phyloP scores from a whole-genome alignment of 495 filamentous ascomycete genomes.

The Cercophora samala region DNA sequence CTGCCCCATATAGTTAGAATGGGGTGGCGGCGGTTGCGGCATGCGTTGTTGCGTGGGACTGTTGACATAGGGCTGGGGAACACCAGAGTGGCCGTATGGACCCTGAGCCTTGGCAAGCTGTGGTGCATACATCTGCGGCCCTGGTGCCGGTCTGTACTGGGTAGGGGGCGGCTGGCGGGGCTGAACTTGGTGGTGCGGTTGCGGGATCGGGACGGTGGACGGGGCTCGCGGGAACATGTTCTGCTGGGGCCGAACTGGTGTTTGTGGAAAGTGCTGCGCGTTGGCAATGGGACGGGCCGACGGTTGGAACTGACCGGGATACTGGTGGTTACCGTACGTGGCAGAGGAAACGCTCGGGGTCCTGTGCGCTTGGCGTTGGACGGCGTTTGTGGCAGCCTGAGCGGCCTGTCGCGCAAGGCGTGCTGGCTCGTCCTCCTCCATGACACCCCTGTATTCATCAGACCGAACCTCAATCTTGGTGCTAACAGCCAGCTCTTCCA shows the following conservation, averaged over 20 bases:
- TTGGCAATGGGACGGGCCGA: slow-evolving; percentile 40
- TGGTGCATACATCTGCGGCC: slow-evolving; percentile 33
- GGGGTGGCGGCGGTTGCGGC: slow-evolving; percentile 34
- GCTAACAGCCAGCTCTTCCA: slow-evolving; percentile 77
- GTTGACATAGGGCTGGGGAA: slow-evolving; percentile 37
- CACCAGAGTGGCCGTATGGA: slow-evolving; percentile 39
- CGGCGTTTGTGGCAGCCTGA: slow-evolving; percentile 33
- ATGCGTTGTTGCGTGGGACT: slow-evolving; percentile 39
- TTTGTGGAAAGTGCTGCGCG: slow-evolving; percentile 43
- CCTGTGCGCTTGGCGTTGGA: slow-evolving; percentile 40
- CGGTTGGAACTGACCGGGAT: slow-evolving; percentile 33
- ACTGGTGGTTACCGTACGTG: slow-evolving; percentile 39
- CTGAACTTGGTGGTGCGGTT: slow-evolving; percentile 31
- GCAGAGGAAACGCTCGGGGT: slow-evolving; percentile 37
- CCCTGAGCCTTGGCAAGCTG: slow-evolving; percentile 39
- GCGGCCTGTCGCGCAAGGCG: slow-evolving; percentile 35
- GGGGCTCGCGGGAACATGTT: slow-evolving; percentile 34
- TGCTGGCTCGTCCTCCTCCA: slow-evolving; percentile 77
- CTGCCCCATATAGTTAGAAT: slow-evolving; percentile 29
- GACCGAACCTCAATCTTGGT: slow-evolving; percentile 71
- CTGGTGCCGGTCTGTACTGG: slow-evolving; percentile 29
- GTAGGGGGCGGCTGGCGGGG: slow-evolving; percentile 29
- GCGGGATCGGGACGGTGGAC: slow-evolving; percentile 33
- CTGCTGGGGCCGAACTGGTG: slow-evolving; percentile 39
- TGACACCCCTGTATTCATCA: slow-evolving; percentile 69